Conservation (phyloP, 345 rosid species). For the Eucalyptus cloeziana region DNA sequence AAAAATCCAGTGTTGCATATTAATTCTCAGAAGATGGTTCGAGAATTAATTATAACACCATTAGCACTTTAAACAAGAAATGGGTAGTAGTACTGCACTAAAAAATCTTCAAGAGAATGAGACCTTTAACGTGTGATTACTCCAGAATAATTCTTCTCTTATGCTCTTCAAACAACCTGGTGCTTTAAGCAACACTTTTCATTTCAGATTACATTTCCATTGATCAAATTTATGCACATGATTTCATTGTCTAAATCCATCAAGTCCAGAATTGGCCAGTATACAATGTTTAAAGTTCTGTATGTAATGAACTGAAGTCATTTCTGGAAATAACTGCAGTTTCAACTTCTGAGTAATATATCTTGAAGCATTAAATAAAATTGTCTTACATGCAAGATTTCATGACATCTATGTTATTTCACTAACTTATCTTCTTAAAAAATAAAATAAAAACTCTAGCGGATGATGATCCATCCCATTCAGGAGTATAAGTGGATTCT, state of each 20-base stretch:
- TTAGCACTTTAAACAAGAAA: neutral
- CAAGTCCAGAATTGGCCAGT: neutral
- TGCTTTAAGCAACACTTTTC: neutral
- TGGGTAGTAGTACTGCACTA: neutral
- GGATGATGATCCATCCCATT: neutral
- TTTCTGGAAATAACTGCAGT: neutral
- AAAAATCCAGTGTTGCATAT: neutral
- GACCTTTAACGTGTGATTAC: neutral
- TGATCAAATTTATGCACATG: neutral
- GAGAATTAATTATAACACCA: neutral
- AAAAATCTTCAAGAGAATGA: neutral
- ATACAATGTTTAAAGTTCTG: neutral
- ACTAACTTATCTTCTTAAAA: neutral
- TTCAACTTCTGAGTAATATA: neutral
- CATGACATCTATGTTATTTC: neutral
- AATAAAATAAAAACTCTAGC: neutral
- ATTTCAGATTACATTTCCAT: neutral
- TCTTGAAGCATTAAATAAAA: neutral
- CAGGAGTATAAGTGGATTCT: neutral
- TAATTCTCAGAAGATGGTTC: neutral
- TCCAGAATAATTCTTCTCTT: neutral
- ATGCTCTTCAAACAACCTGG: neutral
- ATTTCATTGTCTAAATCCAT: neutral
- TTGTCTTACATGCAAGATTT: neutral
- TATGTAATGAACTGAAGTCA: neutral